A percentile compares a stretch with the other conserved stretches of the same genome.
Evolutionary conservation across 169 alveolate genomes (phyloP).

Genomic region (Cryptosporidium ubiquitum): DNA sequence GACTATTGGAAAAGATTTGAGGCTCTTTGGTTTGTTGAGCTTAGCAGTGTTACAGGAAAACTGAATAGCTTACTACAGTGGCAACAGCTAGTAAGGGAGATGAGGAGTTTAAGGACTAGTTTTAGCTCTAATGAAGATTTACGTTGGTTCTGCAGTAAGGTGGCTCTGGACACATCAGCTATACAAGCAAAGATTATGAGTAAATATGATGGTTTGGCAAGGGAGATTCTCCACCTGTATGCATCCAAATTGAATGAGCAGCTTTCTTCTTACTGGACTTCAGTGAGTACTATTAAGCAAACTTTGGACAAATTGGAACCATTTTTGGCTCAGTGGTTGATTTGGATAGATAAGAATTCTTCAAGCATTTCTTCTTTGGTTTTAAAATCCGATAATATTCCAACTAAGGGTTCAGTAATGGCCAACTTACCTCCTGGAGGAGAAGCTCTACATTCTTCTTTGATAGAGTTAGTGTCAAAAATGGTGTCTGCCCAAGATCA

Average conservation of each 20-base stretch:
- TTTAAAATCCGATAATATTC: constrained; percentile 81
- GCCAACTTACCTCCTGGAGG: constrained; percentile 79
- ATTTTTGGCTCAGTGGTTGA: constrained; percentile 68
- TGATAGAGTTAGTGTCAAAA: constrained; percentile 83
- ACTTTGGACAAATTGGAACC: constrained; percentile 45
- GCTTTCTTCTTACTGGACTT: constrained; percentile 72
- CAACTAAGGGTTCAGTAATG: constrained; percentile 77
- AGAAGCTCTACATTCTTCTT: constrained; percentile 77
- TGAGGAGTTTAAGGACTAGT: constrained; percentile 77
- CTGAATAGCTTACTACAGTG: constrained; percentile 94
- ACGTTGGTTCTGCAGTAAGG: constrained; percentile 81
- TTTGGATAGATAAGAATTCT: constrained; percentile 77
- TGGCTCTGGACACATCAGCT: constrained; percentile 90
- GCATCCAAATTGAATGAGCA: constrained; percentile 89
- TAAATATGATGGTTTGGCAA: constrained; percentile 95
- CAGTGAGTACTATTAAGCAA: constrained; percentile 6
- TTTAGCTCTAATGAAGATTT: constrained; percentile 42
- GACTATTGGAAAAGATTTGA: constrained; percentile 95
- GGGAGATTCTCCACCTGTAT: constrained; percentile 92
- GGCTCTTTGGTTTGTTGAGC: constrained; percentile 95
- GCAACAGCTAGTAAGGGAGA: constrained; percentile 93
- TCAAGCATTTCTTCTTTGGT: constrained; percentile 74
- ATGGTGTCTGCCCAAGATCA: constrained; percentile 91
- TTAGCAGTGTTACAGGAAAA: constrained; percentile 85
- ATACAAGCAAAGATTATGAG: constrained; percentile 84